Evolutionary conservation across 345 rosid species (phyloP), one percentile per base, ranked within the genome.

Genomic region (Populus alba): DNA sequence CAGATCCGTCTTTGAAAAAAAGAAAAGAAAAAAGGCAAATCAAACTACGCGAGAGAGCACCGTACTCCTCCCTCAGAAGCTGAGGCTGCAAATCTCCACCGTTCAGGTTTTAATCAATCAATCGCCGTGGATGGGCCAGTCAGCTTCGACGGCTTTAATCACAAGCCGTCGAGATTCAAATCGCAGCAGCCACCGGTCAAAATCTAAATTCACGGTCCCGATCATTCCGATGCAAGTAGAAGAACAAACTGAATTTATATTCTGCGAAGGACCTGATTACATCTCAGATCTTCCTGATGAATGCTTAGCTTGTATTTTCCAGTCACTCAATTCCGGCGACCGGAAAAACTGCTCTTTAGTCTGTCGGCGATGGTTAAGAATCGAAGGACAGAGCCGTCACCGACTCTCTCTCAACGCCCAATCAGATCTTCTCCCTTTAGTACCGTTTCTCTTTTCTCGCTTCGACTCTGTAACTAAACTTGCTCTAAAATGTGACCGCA

Each of bases 391-490:
- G 85, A 92, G 87, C 85, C 98, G 98, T 73, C 89, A 91, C 81
- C 89, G 97, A 49, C 90, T 95, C 27, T 90, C 95, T 29, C 93
- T 93, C 81, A 81, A 90, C 83, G 97, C 98, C 12, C 83, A 79
- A 43, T 80, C 89, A 70, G 97, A 90, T 87, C 95, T 95, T 37
- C 69, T 83, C 25, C 82, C 86, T 3, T 20, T 83, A 61, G 80
- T 93, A 33, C 81, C 86, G 47, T 76, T 85, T 43, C 85, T 95
- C 4, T 95, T 95, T 80, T 79, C 94, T 71, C 89, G 98, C 51
- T 95, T 91, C 84, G 94, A 95, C 71, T 79, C 94, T 22, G 97
- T 95, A 41, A 92, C 97, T 6, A 95, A 95, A 79, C 97, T 95
- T 4, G 93, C 93, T 6, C 85, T 95, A 76, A 90, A 90, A 85